Percentiles rank a stretch among this genome's conserved stretches.
These are phyloP conservation scores for Geotrichum australiense DNA, from an alignment of 1,139 yeast species.

Conservation along the genomic window DNA sequence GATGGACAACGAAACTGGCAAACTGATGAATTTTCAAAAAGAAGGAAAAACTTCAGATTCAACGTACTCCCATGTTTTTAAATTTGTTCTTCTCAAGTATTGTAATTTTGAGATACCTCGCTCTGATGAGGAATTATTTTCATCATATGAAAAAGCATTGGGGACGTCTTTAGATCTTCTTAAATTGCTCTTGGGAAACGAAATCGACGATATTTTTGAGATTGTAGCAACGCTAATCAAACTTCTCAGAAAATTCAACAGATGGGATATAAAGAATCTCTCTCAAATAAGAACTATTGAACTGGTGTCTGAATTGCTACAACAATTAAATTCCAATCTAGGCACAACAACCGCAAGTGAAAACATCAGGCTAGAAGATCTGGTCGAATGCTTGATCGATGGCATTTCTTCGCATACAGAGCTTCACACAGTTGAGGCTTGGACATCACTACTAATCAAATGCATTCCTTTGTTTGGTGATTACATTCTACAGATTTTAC, in stretches of 20 bases:
- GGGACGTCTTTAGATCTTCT: slow-evolving; percentile 14
- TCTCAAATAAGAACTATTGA: slow-evolving; percentile 18
- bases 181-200: slow-evolving; percentile 8
- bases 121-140: slow-evolving; percentile 12
- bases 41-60: slow-evolving; percentile 43
- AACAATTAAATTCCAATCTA: slow-evolving; percentile 12
- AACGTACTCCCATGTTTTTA: slow-evolving; percentile 52
- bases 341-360: slow-evolving; percentile 2
- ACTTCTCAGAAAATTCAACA: slow-evolving; percentile 17
- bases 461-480: slow-evolving; percentile 45
- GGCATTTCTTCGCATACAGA: slow-evolving; percentile 34
- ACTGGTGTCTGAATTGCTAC: slow-evolving; percentile 18
- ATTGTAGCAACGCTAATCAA: slow-evolving; percentile 15
- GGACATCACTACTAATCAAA: slow-evolving; percentile 42
- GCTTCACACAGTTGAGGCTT: slow-evolving; percentile 41
- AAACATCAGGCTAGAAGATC: slow-evolving; percentile 14
- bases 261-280: slow-evolving; percentile 14
- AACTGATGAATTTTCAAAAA: slow-evolving; percentile 13
- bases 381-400: slow-evolving; percentile 34
- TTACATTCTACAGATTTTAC: slow-evolving; percentile 45
- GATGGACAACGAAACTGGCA: slow-evolving; percentile 38
- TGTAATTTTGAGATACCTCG: slow-evolving; percentile 28
- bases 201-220: slow-evolving; percentile 17
- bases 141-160: slow-evolving; percentile 11
- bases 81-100: slow-evolving; percentile 45